These are phyloP conservation scores for Chalara sp. DNA, from an alignment of 2,329 filamentous ascomycete genomes.

Conservation along the genomic window DNA sequence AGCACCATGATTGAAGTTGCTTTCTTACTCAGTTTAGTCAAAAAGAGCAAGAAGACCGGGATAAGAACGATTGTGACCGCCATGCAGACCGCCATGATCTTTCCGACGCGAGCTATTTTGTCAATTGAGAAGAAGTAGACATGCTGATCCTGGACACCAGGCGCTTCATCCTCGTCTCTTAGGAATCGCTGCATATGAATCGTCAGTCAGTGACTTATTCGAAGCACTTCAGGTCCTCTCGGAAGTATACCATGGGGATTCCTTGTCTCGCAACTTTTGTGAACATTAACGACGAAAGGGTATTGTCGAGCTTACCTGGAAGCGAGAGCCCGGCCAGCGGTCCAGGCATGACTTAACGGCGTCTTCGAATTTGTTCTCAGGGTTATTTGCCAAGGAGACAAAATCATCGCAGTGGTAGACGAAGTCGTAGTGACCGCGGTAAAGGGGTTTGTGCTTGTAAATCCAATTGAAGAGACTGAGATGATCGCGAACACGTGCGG, in stretches of 20 bases:
- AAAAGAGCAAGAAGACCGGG: conserved; percentile 8
- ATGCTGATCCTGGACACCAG: neutral
- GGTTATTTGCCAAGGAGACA: neutral
- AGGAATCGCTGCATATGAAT: neutral
- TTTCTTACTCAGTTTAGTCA: conserved; percentile 2
- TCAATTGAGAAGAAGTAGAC: conserved; percentile 6
- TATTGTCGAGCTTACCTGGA: conserved; percentile 2
- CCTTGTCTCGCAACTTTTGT: too few species aligned
- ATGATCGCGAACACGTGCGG: conserved; percentile 1
- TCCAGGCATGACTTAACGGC: conserved; percentile 3
- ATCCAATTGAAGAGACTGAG: conserved; percentile 10
- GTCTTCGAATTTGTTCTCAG: conserved; percentile 2
- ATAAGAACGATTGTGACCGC: conserved; percentile 6
- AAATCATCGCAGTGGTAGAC: conserved; percentile 8
- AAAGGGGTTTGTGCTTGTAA: conserved; percentile 5
- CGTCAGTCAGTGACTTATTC: too few species aligned
- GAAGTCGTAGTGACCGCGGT: conserved; percentile 10
- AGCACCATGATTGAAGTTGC: neutral
- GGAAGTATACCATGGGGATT: too few species aligned
- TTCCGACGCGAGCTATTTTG: conserved; percentile 2
- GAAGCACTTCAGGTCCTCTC: too few species aligned
- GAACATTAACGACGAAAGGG: too few species aligned
- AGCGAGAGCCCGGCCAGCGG: conserved; percentile 4
- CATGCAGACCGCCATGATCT: conserved; percentile 4
- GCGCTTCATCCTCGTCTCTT: neutral